These are phyloP conservation scores for Aaosphaeria arxii DNA, from an alignment of 2,329 filamentous ascomycete species.

Conservation along the genomic window DNA sequence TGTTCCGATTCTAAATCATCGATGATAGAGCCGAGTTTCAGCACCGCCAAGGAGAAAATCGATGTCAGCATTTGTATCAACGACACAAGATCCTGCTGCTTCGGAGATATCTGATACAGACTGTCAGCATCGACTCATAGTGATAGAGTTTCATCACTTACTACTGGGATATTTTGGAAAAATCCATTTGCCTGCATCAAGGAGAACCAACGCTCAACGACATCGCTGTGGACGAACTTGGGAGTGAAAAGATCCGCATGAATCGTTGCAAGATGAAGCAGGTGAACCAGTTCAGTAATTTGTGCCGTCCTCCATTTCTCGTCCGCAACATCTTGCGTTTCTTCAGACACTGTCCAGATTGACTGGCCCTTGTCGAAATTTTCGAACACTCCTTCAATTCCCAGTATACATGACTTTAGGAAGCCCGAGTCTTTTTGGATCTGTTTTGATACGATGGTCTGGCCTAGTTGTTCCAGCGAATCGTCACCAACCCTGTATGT, in stretches of 20 bases:
- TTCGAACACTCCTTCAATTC: constrained; percentile 49
- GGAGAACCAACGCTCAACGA: constrained; percentile 33
- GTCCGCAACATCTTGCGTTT: constrained; percentile 55
- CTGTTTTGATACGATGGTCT: constrained; percentile 24
- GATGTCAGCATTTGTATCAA: constrained; percentile 69
- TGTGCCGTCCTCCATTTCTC: constrained; percentile 62
- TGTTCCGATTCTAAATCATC: constrained; percentile 40
- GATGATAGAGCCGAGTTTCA: constrained; percentile 65
- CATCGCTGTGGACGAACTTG: constrained; percentile 27
- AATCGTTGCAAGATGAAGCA: constrained; percentile 71
- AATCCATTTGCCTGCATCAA: constrained; percentile 47
- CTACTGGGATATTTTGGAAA: constrained; percentile 60
- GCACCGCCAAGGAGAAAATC: constrained; percentile 67
- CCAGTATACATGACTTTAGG: constrained; percentile 44
- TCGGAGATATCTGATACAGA: constrained; percentile 35
- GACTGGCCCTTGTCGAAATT: constrained; percentile 38
- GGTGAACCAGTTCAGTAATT: constrained; percentile 69
- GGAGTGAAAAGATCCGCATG: constrained; percentile 55
- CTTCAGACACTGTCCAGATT: constrained; percentile 47
- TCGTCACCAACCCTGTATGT: constrained; percentile 28
- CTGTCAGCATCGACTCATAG: neutral
- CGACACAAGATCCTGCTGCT: constrained; percentile 49
- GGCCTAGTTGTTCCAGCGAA: constrained; percentile 33
- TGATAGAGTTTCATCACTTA: constrained; percentile 38
- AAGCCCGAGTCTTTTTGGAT: constrained; percentile 41